Base-by-base conservation (phyloP, 2,329 filamentous ascomycete species). In the Aspergillus latus region DNA sequence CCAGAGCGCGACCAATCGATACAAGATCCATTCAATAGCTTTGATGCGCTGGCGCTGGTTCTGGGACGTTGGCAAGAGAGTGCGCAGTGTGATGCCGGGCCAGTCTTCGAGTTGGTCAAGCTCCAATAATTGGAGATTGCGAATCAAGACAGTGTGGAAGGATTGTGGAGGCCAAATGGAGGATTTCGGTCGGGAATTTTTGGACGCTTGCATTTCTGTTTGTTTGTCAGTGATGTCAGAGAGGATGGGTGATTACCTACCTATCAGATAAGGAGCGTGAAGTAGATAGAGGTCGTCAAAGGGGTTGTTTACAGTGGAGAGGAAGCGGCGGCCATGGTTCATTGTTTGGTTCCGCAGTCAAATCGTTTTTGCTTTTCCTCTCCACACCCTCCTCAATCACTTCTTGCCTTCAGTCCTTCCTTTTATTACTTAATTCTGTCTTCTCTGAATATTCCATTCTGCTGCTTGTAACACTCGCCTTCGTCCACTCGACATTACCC, bases 21-120 rank as follows among this genome's bases (percentile, higher is more conserved):
- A 96, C n/a, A 97, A 78, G 0, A 88, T 85, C 91, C 93, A 97
- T 77, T 99, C 94, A 37, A 92, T 85, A 58, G 85, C 85, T 64
- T 89, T 86, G 37, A 96, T 86, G 52, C 93, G 85, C 72, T 88
- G 88, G 75, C 93, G 94, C 72, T 93, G 88, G 52, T 89, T 89
- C 60, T 88, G 86, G 47, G 82, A 81, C 0, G 82, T 82, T 65
- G 89, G 83, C 2, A 84, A 84, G 68, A 97, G 90, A 2, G 88
- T 89, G 49, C 87, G 80, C 0, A 80, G 70, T 1, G 84, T 86
- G 55, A 97, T 88, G 15, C 76, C 81, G 0, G 93, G 93, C 89
- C 92, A 97, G 74, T 95, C 91, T 0, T 84, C 78, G 0, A 82
- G 82, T 49, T 82, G 77, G 66, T 96, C 89, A 30, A 97, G 82